Evolutionary conservation across 306 rosid genomes (phyloP).

Genomic region (Calophaca sinica): DNA sequence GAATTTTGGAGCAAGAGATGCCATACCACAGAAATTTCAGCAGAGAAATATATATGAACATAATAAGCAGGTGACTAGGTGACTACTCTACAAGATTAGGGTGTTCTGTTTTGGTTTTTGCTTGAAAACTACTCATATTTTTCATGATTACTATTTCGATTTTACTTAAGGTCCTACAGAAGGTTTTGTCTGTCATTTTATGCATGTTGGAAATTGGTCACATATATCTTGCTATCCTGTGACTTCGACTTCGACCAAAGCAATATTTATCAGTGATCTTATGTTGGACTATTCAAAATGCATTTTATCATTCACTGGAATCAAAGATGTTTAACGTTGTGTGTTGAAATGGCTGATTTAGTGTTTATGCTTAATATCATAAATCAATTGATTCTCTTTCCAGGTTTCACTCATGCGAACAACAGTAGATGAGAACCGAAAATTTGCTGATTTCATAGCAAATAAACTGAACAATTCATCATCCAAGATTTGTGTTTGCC

Average conservation of each 20-base stretch:
- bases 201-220: constrained; percentile 12
- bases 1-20: constrained; percentile 84
- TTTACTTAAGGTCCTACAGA: neutral
- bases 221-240: constrained; percentile 13
- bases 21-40: constrained; percentile 70
- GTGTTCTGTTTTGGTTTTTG: constrained; percentile 34
- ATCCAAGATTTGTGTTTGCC: constrained; percentile 76
- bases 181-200: constrained; percentile 20
- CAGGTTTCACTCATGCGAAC: constrained; percentile 93
- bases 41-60: constrained; percentile 79
- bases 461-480: constrained; percentile 73
- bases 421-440: constrained; percentile 77
- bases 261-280: constrained; percentile 34
- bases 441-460: constrained; percentile 79
- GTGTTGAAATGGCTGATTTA: constrained; percentile 21
- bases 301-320: constrained; percentile 16
- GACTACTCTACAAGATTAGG: constrained; percentile 40
- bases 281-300: constrained; percentile 31
- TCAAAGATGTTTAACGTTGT: constrained; percentile 14
- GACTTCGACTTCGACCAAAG: constrained; percentile 12
- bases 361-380: constrained; percentile 23
- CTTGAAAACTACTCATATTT: constrained; percentile 41
- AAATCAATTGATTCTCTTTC: constrained; percentile 37
- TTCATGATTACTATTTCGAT: constrained; percentile 18
- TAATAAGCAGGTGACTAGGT: constrained; percentile 56